Percentiles rank a stretch among this genome's conserved stretches.
Evolutionary conservation across 768 basidiomycete species (phyloP).

Genomic region (Russula lepida): DNA sequence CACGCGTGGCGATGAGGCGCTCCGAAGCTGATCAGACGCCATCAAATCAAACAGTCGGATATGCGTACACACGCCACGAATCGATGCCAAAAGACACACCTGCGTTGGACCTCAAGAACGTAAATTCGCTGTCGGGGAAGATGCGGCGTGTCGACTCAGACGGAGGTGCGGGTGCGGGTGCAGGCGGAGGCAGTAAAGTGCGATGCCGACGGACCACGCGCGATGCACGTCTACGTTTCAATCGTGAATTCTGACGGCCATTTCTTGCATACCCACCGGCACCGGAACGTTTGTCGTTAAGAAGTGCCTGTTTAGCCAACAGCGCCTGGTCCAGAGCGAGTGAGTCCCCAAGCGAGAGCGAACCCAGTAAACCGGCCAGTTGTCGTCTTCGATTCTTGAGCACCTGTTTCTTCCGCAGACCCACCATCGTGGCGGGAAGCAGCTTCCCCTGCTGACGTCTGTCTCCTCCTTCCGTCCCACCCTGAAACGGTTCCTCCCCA

Average conservation of each 20-base stretch:
- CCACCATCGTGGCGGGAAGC: conserved; percentile 54
- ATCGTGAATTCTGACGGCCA: conserved; percentile 26
- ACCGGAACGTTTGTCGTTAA: conserved; percentile 1
- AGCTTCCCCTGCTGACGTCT: conserved; percentile 39
- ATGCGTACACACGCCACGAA: conserved; percentile 21
- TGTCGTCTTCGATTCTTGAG: conserved; percentile 61
- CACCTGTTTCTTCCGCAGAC: conserved; percentile 68
- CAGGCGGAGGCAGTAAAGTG: conserved; percentile 29
- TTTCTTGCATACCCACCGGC: neutral
- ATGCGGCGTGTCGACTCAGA: conserved; percentile 27
- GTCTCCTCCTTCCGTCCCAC: neutral
- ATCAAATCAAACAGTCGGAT: conserved; percentile 17
- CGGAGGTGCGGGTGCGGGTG: too few relatives aligned
- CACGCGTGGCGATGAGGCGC: conserved; percentile 56
- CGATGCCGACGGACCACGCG: conserved; percentile 42
- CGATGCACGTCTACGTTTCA: conserved; percentile 47
- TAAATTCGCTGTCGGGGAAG: conserved; percentile 48
- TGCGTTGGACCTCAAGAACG: conserved; percentile 51
- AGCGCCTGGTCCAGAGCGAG: conserved; percentile 74
- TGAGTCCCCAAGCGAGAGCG: conserved; percentile 56
- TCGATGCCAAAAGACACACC: conserved; percentile 50
- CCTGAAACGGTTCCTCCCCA: neutral
- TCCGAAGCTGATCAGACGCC: conserved; percentile 51
- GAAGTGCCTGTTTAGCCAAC: conserved; percentile 35
- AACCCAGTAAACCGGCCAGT: conserved; percentile 60